A percentile compares a stretch with the other conserved stretches of the same genome.
phyloP scores from a whole-genome alignment of 2,329 filamentous ascomycete species.

The Tolypocladium inflatum region DNA sequence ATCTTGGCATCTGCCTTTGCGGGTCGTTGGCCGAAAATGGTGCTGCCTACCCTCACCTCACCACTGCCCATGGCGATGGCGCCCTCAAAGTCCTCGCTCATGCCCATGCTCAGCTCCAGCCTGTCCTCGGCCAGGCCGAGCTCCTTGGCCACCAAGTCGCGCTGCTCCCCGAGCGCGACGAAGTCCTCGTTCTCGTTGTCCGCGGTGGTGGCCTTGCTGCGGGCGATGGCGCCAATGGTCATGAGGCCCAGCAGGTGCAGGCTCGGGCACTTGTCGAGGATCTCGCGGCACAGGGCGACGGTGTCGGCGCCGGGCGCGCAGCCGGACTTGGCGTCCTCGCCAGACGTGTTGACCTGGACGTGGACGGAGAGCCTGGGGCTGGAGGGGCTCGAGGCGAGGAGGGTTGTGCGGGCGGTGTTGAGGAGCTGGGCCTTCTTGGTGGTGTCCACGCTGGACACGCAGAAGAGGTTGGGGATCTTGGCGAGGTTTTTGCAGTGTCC shows the following conservation, averaged over 20 bases:
- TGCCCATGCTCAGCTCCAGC: constrained; percentile 95
- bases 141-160: constrained; percentile 57
- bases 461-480: constrained; percentile 80
- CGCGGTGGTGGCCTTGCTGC: constrained; percentile 62
- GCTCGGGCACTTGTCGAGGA: constrained; percentile 61
- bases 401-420: constrained; percentile 61
- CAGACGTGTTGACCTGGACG: constrained; percentile 92
- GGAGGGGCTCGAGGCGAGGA: constrained; percentile 31
- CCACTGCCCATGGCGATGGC: constrained; percentile 75
- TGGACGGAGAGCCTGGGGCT: constrained; percentile 56
- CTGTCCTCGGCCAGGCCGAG: constrained; percentile 32
- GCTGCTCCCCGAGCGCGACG: constrained; percentile 52
- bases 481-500: constrained; percentile 88
- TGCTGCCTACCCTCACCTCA: constrained; percentile 87
- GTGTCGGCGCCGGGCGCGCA: constrained; percentile 57
- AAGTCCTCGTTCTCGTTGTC: constrained; percentile 94
- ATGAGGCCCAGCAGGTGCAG: constrained; percentile 76
- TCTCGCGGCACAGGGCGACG: constrained; percentile 56
- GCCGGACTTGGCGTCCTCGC: constrained; percentile 78
- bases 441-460: constrained; percentile 83
- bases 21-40: constrained; percentile 82
- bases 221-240: constrained; percentile 93
- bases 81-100: constrained; percentile 93
- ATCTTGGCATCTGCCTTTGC: constrained; percentile 71
- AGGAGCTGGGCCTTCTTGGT: constrained; percentile 79